Conservation (phyloP, 2,329 filamentous ascomycete species). For the Dothistroma septosporum region DNA sequence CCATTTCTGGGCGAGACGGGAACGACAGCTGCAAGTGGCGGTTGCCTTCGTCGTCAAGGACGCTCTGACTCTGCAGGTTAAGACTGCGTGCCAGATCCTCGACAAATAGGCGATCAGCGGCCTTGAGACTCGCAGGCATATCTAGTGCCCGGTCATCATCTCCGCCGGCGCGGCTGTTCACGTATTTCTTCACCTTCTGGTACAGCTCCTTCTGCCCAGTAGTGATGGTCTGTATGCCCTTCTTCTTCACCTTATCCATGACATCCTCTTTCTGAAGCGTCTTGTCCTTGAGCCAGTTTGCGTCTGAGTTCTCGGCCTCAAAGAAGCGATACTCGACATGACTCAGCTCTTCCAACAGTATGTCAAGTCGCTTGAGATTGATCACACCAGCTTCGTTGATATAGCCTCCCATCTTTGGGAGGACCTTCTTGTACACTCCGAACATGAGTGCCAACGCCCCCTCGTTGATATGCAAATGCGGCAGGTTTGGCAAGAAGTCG, state of each 20-base stretch:
- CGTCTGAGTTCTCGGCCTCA: slow-evolving; percentile 81
- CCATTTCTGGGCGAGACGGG: slow-evolving; percentile 48
- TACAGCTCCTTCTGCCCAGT: slow-evolving; percentile 78
- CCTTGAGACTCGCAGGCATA: slow-evolving; percentile 67
- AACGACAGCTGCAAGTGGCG: slow-evolving; percentile 63
- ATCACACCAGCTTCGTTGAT: slow-evolving; percentile 95
- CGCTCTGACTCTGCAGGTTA: slow-evolving; percentile 61
- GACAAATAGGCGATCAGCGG: slow-evolving; percentile 87
- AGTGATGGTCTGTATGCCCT: slow-evolving; percentile 68
- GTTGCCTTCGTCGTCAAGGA: slow-evolving; percentile 61
- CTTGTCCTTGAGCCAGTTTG: slow-evolving; percentile 89
- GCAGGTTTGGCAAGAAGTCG: slow-evolving; percentile 95
- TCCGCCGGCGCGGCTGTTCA: slow-evolving; percentile 60
- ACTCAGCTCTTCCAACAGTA: slow-evolving; percentile 76
- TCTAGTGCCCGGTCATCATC: slow-evolving; percentile 59
- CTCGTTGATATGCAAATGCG: slow-evolving; percentile 96
- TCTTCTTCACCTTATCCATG: slow-evolving; percentile 57
- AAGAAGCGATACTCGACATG: slow-evolving; percentile 92
- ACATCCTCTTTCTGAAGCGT: slow-evolving; percentile 65
- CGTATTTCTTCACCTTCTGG: slow-evolving; percentile 74
- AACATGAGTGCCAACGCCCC: slow-evolving; percentile 97
- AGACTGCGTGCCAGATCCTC: slow-evolving; percentile 75
- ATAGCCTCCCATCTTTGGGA: slow-evolving; percentile 85
- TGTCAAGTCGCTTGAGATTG: slow-evolving; percentile 72
- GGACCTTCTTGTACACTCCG: slow-evolving; percentile 84